These are phyloP conservation scores for Hanseniaspora lachancei DNA, from an alignment of 805 yeast genomes.

Conservation along the genomic window DNA sequence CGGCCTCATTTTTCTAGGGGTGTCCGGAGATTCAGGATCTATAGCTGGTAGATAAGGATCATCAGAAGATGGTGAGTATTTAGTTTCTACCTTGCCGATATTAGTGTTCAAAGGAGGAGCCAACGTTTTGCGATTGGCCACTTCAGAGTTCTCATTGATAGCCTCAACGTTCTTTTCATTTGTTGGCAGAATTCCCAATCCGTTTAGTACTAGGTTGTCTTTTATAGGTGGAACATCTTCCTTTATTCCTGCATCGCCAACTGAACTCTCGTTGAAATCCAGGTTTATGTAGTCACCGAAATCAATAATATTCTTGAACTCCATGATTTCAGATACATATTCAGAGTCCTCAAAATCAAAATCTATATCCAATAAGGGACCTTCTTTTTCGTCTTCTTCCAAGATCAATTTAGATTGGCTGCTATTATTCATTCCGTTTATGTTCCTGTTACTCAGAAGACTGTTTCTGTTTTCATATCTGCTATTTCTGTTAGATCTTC, in stretches of 20 bases:
- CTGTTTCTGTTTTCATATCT: slow-evolving; percentile 7
- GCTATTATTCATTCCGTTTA: neutral
- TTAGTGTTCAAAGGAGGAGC: neutral
- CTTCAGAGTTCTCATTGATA: neutral
- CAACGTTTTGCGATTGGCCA: neutral
- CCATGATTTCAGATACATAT: slow-evolving; percentile 31
- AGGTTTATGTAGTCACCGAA: slow-evolving; percentile 34
- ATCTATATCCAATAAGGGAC: neutral
- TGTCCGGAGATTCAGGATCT: neutral
- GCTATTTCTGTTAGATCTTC: slow-evolving; percentile 12
- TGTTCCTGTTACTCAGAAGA: slow-evolving; percentile 1
- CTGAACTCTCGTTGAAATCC: slow-evolving; percentile 21
- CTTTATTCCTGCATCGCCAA: neutral
- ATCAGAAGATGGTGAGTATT: neutral
- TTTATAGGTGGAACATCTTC: neutral
- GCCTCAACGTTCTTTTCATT: neutral
- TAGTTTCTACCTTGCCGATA: neutral
- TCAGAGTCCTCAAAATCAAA: slow-evolving; percentile 23
- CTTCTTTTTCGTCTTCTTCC: neutral
- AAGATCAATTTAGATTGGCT: neutral
- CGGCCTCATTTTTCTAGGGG: slow-evolving; percentile 6
- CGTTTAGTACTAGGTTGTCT: neutral
- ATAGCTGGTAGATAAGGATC: slow-evolving; percentile 5
- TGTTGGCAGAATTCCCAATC: slow-evolving; percentile 1
- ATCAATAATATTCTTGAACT: slow-evolving; percentile 34